Conservation (phyloP, 495 filamentous ascomycete genomes). For the Trichocladium uniseriatum region DNA sequence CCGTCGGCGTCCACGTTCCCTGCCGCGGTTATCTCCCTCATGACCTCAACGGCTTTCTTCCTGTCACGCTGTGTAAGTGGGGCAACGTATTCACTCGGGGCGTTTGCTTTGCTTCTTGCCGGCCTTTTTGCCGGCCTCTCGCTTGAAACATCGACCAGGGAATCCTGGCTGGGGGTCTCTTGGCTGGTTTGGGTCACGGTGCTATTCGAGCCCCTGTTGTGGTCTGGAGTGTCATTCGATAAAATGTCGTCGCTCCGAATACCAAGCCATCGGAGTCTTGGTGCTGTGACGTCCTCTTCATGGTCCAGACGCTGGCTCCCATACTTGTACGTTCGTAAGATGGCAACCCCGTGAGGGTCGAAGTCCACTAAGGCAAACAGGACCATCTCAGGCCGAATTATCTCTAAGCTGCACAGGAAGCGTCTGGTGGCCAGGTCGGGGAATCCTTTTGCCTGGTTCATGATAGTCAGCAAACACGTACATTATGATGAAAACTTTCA, state of each 20-base stretch:
- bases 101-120: not conserved
- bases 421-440: slow-evolving; percentile 74
- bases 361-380: slow-evolving; percentile 71
- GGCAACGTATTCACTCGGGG: slow-evolving; percentile 21
- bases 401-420: slow-evolving; percentile 49
- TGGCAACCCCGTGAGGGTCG: slow-evolving; percentile 79
- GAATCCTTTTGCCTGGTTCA: slow-evolving; percentile 72
- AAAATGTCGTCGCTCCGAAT: slow-evolving; percentile 53
- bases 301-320: slow-evolving; percentile 68
- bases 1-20: slow-evolving; percentile 3
- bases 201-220: not conserved
- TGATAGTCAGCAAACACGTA: not conserved
- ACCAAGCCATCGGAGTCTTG: slow-evolving; percentile 63
- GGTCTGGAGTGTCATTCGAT: not conserved
- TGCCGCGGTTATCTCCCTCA: slow-evolving; percentile 37
- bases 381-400: slow-evolving; percentile 27
- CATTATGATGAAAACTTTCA: not conserved
- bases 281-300: slow-evolving; percentile 51
- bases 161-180: slow-evolving; percentile 14
- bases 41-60: slow-evolving; percentile 55
- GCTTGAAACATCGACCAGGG: not conserved
- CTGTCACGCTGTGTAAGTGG: slow-evolving; percentile 52
- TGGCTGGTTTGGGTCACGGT: slow-evolving; percentile 13
- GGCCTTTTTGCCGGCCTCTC: slow-evolving; percentile 11
- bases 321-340: slow-evolving; percentile 78